phyloP scores from a whole-genome alignment of 306 rosid species.

The Styphnolobium japonicum region DNA sequence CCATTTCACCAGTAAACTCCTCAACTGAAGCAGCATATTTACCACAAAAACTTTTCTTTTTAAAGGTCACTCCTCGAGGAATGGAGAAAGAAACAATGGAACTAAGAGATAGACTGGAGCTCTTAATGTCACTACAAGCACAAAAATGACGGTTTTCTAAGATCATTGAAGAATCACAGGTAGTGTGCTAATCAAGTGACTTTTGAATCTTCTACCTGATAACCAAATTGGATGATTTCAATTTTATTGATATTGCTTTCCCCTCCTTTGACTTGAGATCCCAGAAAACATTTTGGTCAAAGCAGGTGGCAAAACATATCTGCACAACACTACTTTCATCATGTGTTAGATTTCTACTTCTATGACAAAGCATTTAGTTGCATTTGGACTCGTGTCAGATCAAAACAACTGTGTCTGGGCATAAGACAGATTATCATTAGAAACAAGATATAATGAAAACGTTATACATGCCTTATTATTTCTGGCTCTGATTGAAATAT shows the following conservation, averaged over 20 bases:
- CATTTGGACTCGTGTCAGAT: background rate
- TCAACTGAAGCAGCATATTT: constrained; percentile 32
- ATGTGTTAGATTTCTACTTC: background rate
- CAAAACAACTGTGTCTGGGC: background rate
- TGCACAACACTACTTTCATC: background rate
- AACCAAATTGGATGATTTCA: constrained; percentile 23
- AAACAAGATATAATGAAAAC: background rate
- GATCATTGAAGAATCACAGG: background rate
- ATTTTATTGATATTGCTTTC: constrained; percentile 30
- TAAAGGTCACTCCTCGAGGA: constrained; percentile 21
- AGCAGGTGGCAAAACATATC: constrained; percentile 49
- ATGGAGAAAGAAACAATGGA: constrained; percentile 13
- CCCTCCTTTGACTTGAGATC: constrained; percentile 36
- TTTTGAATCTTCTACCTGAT: constrained; percentile 24
- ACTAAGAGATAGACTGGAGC: background rate
- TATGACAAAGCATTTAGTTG: background rate
- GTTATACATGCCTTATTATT: constrained; percentile 27
- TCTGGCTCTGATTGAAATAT: constrained; percentile 41
- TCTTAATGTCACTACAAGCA: constrained; percentile 27
- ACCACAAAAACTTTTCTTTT: constrained; percentile 28
- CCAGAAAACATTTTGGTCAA: constrained; percentile 24
- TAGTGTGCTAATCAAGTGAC: background rate
- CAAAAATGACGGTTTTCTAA: background rate
- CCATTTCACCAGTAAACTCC: constrained; percentile 36
- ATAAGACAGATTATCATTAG: background rate